Percentiles rank a stretch among this genome's conserved stretches.
These are phyloP conservation scores for Ophiocordyceps polyrhachis-furcata DNA, from an alignment of 2,329 filamentous ascomycete species.

Conservation along the genomic window DNA sequence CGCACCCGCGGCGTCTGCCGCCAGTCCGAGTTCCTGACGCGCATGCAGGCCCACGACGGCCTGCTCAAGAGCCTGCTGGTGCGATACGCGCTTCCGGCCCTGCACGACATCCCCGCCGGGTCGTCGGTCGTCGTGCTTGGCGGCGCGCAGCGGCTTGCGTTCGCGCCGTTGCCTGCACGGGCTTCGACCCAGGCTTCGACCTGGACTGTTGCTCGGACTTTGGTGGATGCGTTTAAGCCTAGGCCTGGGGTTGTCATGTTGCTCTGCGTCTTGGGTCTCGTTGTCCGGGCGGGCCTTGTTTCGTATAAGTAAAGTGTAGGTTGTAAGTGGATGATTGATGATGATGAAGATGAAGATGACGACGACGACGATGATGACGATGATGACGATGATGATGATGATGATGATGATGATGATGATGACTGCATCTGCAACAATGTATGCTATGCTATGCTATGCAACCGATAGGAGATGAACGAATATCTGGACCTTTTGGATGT, in stretches of 20 bases:
- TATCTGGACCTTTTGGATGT: too few relatives aligned
- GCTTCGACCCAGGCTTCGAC: background rate
- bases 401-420: too few relatives aligned
- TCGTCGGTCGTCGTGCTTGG: constrained; percentile 1
- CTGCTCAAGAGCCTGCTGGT: constrained; percentile 1
- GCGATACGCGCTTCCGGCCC: constrained; percentile 3
- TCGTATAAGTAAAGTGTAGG: background rate
- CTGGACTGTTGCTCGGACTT: background rate
- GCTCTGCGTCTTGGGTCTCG: background rate
- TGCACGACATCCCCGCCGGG: constrained; percentile 4
- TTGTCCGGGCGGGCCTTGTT: background rate
- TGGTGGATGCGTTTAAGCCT: background rate
- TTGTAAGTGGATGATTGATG: too few relatives aligned
- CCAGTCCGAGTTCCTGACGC: constrained; percentile 4
- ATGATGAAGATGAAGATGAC: too few relatives aligned
- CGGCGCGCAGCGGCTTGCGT: background rate
- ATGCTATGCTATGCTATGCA: too few relatives aligned
- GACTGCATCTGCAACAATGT: too few relatives aligned
- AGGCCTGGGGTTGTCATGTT: background rate
- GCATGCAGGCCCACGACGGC: constrained; percentile 4
- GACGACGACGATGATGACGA: too few relatives aligned
- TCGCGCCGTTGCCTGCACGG: background rate
- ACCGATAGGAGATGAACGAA: too few relatives aligned
- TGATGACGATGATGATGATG: too few relatives aligned
- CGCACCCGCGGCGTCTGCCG: constrained; percentile 1